These are phyloP conservation scores for Magnolia sinica DNA, from an alignment of 164 flowering plant species.

Conservation along the genomic window DNA sequence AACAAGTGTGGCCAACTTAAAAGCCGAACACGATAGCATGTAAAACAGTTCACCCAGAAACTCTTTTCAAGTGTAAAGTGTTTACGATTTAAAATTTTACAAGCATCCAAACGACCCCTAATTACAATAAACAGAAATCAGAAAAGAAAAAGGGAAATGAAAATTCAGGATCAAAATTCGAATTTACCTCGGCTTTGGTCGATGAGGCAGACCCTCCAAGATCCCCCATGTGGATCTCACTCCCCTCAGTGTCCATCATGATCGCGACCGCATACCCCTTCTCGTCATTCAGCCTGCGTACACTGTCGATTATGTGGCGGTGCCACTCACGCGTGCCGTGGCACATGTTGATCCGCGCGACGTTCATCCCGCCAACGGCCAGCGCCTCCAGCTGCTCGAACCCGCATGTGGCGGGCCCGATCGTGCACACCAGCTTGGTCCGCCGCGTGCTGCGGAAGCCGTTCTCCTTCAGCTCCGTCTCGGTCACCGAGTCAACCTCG, in stretches of 20 bases:
- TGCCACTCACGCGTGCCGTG: conserved; percentile 95
- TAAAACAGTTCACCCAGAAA: too few species aligned
- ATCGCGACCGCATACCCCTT: conserved; percentile 90
- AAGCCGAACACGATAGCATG: too few species aligned
- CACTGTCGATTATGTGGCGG: conserved; percentile 53
- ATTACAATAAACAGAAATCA: not conserved
- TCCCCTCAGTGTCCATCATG: conserved; percentile 99
- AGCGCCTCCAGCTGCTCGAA: conserved; percentile 83
- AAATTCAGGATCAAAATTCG: not conserved
- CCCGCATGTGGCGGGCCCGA: conserved; percentile 55
- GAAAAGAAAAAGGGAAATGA: not conserved
- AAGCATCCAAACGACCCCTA: too few species aligned
- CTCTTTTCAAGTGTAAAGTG: too few species aligned
- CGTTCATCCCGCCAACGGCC: conserved; percentile 94
- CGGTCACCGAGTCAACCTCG: conserved; percentile 36
- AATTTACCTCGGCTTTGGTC: conserved; percentile 76
- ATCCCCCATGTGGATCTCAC: conserved; percentile 98
- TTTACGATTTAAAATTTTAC: too few species aligned
- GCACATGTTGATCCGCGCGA: conserved; percentile 90
- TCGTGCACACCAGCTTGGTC: conserved; percentile 34
- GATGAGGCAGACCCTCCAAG: conserved; percentile 64
- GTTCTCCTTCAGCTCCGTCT: conserved; percentile 34
- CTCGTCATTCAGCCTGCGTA: conserved; percentile 75
- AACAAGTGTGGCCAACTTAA: too few species aligned
- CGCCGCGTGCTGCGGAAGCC: conserved; percentile 38